These are phyloP conservation scores for Lentinula guzmanii DNA, from an alignment of 768 basidiomycete species.

Conservation along the genomic window DNA sequence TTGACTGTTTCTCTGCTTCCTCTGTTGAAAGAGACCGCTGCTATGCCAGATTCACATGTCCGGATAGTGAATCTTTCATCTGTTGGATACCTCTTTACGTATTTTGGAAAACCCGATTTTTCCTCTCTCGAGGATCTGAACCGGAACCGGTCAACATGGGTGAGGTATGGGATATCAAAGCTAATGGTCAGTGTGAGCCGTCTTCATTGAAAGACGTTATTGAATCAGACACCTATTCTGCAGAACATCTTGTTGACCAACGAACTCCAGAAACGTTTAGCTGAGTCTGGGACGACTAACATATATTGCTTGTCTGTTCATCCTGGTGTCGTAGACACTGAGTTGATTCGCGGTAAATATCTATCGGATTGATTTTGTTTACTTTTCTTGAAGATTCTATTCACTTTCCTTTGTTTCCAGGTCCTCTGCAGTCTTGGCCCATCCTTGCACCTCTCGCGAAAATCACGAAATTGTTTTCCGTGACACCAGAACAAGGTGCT, in stretches of 20 bases:
- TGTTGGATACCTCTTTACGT: not conserved
- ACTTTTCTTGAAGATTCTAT: too few relatives aligned
- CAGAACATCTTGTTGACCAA: constrained; percentile 7
- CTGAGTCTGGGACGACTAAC: not conserved
- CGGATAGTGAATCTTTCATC: constrained; percentile 5
- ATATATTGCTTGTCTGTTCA: constrained; percentile 4
- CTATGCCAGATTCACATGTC: constrained; percentile 1
- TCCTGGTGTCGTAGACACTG: constrained; percentile 2
- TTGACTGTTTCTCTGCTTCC: constrained; percentile 3
- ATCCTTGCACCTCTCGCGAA: not conserved
- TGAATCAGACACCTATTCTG: not conserved
- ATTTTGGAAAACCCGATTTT: not conserved
- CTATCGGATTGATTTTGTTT: too few relatives aligned
- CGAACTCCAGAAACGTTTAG: constrained; percentile 5
- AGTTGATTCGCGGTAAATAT: not conserved
- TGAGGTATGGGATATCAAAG: constrained; percentile 3
- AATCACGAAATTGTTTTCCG: not conserved
- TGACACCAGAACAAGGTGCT: constrained; percentile 8
- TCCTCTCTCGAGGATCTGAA: constrained; percentile 1
- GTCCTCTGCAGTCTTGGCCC: not conserved
- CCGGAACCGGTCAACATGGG: not conserved
- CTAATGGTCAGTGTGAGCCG: not conserved
- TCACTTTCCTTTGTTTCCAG: not conserved
- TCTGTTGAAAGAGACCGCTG: constrained; percentile 2
- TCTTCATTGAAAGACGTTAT: not conserved